Percentiles rank a stretch among this genome's conserved stretches.
phyloP scores from a whole-genome alignment of 2,329 filamentous ascomycete genomes.

The Juglanconis oblonga region DNA sequence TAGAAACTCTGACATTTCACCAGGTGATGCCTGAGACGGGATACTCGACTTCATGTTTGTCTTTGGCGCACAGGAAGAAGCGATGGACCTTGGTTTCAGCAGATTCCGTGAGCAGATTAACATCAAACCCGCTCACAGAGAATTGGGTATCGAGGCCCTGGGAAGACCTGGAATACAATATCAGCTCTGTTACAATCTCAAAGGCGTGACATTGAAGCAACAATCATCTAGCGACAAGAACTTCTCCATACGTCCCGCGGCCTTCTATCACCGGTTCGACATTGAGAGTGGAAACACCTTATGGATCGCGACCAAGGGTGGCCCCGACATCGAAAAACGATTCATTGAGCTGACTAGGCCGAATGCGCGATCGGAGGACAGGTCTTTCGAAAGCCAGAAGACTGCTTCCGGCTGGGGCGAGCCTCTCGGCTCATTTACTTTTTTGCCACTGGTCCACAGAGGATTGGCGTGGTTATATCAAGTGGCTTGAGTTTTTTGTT shows the following conservation, averaged over 20 bases:
- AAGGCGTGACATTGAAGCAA: slow-evolving; percentile 24
- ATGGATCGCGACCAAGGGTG: background rate
- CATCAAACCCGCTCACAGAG: slow-evolving; percentile 19
- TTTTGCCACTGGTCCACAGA: slow-evolving; percentile 38
- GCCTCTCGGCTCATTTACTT: slow-evolving; percentile 33
- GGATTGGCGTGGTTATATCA: slow-evolving; percentile 39
- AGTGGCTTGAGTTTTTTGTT: slow-evolving; percentile 32
- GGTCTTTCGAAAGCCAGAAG: slow-evolving; percentile 27
- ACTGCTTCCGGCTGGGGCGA: slow-evolving; percentile 35
- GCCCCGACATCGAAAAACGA: slow-evolving; percentile 24
- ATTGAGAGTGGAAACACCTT: background rate
- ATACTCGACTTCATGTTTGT: slow-evolving; percentile 36
- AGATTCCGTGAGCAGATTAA: slow-evolving; percentile 33
- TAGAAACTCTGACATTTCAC: slow-evolving; percentile 29
- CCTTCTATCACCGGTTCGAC: background rate
- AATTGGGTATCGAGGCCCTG: slow-evolving; percentile 20
- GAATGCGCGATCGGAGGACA: slow-evolving; percentile 30
- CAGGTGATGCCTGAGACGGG: slow-evolving; percentile 38
- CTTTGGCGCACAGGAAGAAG: slow-evolving; percentile 31
- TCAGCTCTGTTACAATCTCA: slow-evolving; percentile 40
- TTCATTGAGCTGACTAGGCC: slow-evolving; percentile 31
- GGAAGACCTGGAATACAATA: slow-evolving; percentile 33
- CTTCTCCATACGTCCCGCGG: background rate
- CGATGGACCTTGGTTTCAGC: slow-evolving; percentile 31
- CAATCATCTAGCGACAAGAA: background rate